Percentiles rank a stretch among this genome's conserved stretches.
phyloP scores from a whole-genome alignment of 164 flowering plant genomes.

The Pachysandra terminalis region DNA sequence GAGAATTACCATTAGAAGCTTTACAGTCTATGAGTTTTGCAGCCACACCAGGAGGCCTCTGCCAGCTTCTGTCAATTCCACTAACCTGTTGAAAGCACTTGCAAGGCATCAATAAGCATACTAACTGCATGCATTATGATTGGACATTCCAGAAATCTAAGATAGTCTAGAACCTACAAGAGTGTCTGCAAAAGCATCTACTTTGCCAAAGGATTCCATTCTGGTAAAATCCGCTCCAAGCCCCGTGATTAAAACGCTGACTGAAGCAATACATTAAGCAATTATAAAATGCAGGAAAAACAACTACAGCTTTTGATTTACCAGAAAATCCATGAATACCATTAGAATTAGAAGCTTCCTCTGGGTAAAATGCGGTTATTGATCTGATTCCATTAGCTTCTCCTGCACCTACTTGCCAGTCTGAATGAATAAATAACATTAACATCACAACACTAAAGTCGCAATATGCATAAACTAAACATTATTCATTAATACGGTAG shows the following conservation, averaged over 20 bases:
- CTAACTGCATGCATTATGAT: neutral
- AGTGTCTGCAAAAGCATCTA: slow-evolving; percentile 84
- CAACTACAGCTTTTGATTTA: slow-evolving; percentile 4
- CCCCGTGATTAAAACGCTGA: slow-evolving; percentile 81
- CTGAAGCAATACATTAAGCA: slow-evolving; percentile 34
- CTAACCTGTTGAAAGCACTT: slow-evolving; percentile 41
- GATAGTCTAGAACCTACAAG: slow-evolving; percentile 41
- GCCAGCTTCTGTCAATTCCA: slow-evolving; percentile 97
- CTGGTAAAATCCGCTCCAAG: slow-evolving; percentile 90
- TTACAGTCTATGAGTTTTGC: slow-evolving; percentile 75
- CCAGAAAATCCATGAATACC: slow-evolving; percentile 35
- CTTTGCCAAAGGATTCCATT: slow-evolving; percentile 92
- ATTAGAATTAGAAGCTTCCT: slow-evolving; percentile 54
- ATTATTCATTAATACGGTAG: no score
- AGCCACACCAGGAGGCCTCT: slow-evolving; percentile 83
- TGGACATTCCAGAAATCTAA: neutral
- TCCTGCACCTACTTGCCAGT: slow-evolving; percentile 81
- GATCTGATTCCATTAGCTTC: slow-evolving; percentile 64
- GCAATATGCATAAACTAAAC: no score
- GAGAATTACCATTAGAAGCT: slow-evolving; percentile 59
- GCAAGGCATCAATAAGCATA: neutral
- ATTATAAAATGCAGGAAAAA: slow-evolving; percentile 11
- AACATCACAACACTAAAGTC: neutral
- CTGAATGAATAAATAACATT: slow-evolving; percentile 31
- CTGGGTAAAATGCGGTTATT: slow-evolving; percentile 81